Evolutionary conservation across 2,329 filamentous ascomycete species (phyloP).

Genomic region (Ceratocystis destructans): DNA sequence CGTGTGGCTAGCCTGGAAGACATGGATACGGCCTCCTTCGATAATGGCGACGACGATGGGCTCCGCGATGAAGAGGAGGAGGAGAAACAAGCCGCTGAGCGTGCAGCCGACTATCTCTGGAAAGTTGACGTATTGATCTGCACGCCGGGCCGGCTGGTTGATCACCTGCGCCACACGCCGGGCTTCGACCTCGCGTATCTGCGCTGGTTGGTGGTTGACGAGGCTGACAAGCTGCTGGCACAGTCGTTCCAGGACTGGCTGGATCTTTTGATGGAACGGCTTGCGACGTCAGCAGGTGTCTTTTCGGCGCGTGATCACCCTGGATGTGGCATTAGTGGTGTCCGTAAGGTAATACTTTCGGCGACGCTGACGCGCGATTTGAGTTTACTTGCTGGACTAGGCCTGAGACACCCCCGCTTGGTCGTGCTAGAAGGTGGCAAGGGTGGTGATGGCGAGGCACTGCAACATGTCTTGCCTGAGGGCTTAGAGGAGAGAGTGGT

Average conservation of each 20-base stretch:
- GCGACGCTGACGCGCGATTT: slow-evolving; percentile 86
- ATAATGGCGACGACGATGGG: slow-evolving; percentile 26
- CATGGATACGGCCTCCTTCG: too few species aligned
- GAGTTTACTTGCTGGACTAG: slow-evolving; percentile 61
- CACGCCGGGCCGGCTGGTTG: slow-evolving; percentile 81
- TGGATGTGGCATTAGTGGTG: slow-evolving; percentile 39
- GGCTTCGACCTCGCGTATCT: slow-evolving; percentile 69
- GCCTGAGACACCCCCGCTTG: slow-evolving; percentile 58
- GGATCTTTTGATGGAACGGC: slow-evolving; percentile 50
- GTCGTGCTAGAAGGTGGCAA: slow-evolving; percentile 53
- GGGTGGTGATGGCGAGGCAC: neutral
- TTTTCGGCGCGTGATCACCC: slow-evolving; percentile 26
- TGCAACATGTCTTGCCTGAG: slow-evolving; percentile 44
- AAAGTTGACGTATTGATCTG: slow-evolving; percentile 81
- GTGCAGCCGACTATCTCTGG: slow-evolving; percentile 52
- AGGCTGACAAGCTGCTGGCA: slow-evolving; percentile 81
- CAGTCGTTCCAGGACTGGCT: slow-evolving; percentile 92
- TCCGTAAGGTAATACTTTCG: slow-evolving; percentile 75
- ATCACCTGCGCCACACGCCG: slow-evolving; percentile 71
- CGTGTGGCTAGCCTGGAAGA: slow-evolving; percentile 32
- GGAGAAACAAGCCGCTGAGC: slow-evolving; percentile 37
- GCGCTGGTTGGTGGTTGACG: slow-evolving; percentile 82
- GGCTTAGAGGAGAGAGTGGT: slow-evolving; percentile 32
- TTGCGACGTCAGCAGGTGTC: slow-evolving; percentile 24
- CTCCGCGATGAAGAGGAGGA: slow-evolving; percentile 29